These are phyloP conservation scores for Phellopilus nigrolimitatus DNA, from an alignment of 1,284 basidiomycete species.

Conservation along the genomic window DNA sequence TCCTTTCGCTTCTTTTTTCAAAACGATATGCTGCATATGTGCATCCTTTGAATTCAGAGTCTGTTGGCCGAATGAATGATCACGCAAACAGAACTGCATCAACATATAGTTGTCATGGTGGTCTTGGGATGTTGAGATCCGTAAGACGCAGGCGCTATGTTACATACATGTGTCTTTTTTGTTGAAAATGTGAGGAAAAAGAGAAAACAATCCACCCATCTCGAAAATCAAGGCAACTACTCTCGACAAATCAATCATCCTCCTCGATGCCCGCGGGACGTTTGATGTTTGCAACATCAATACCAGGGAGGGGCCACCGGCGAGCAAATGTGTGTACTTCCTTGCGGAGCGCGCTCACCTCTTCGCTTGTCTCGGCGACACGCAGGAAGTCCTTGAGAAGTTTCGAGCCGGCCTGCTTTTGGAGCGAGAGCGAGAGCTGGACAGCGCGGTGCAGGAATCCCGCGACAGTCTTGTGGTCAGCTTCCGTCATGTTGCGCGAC, in stretches of 20 bases:
- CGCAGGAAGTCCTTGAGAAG: slow-evolving; percentile 94
- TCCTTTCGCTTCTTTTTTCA: too few species aligned
- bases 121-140: slow-evolving; percentile 14
- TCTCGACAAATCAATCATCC: slow-evolving; percentile 31
- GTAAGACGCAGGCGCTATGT: slow-evolving; percentile 10
- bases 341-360: slow-evolving; percentile 67
- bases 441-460: slow-evolving; percentile 91
- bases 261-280: slow-evolving; percentile 67
- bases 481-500: slow-evolving; percentile 89
- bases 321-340: slow-evolving; percentile 81
- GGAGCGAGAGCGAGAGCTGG: slow-evolving; percentile 80
- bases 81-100: too few species aligned
- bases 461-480: slow-evolving; percentile 84
- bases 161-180: slow-evolving; percentile 14
- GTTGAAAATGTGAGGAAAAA: slow-evolving; percentile 11
- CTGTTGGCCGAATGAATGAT: too few species aligned
- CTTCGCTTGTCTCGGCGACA: slow-evolving; percentile 66
- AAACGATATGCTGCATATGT: too few species aligned
- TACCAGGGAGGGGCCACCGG: slow-evolving; percentile 90
- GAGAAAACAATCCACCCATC: not conserved
- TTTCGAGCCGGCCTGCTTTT: slow-evolving; percentile 95
- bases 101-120: not conserved
- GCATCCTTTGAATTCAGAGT: too few species aligned
- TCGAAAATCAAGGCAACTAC: not conserved
- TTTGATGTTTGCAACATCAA: slow-evolving; percentile 60